These are phyloP conservation scores for Saccharomyces uvarum DNA, from an alignment of 1,139 yeast species.

Conservation along the genomic window DNA sequence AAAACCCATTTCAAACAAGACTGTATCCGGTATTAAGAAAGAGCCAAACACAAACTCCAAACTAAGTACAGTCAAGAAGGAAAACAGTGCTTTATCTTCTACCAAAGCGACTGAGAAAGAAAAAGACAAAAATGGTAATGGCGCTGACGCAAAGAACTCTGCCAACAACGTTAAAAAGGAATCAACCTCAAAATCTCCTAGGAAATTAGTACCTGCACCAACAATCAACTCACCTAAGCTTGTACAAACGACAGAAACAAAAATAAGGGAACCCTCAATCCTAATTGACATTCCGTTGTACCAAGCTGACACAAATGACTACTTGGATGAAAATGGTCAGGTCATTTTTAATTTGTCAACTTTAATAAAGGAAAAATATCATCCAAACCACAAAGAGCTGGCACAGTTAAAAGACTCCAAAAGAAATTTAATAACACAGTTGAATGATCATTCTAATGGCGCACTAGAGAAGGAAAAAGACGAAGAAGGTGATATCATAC, in stretches of 20 bases:
- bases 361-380: constrained; percentile 64
- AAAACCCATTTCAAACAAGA: background rate
- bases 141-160: background rate
- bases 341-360: constrained; percentile 72
- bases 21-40: background rate
- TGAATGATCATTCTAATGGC: constrained; percentile 37
- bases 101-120: constrained; percentile 6
- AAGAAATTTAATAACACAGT: constrained; percentile 47
- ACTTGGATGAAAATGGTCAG: constrained; percentile 58
- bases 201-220: constrained; percentile 24
- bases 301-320: constrained; percentile 33
- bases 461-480: constrained; percentile 51
- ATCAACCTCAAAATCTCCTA: constrained; percentile 15
- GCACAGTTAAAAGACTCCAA: constrained; percentile 67
- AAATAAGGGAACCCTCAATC: constrained; percentile 41
- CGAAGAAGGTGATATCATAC: constrained; percentile 49
- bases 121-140: constrained; percentile 17
- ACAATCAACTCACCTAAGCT: constrained; percentile 28
- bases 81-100: background rate
- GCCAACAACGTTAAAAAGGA: constrained; percentile 1
- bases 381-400: constrained; percentile 6
- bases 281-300: constrained; percentile 51
- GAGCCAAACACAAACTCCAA: background rate
- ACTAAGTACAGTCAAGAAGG: background rate
- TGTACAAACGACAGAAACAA: constrained; percentile 30